Conservation (phyloP, 75 land plant genomes). For the Selaginella tamariscina region DNA sequence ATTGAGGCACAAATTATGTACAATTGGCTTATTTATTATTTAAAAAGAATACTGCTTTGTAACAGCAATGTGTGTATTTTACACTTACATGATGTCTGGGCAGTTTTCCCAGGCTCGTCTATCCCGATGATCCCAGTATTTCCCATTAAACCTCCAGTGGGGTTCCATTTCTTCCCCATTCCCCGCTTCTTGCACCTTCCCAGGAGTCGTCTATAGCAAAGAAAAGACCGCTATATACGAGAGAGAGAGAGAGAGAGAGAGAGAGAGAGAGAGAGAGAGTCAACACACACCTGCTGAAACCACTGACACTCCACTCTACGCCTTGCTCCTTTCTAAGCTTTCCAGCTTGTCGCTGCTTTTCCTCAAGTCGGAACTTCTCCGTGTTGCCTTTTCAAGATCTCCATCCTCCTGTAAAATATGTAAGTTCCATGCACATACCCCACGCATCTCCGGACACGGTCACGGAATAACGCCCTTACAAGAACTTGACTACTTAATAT, state of each 20-base stretch:
- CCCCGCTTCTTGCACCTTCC: conserved; percentile 20
- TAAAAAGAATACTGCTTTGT: too few relatives aligned
- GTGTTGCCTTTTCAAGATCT: conserved; percentile 35
- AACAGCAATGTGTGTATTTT: too few relatives aligned
- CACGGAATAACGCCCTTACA: not conserved
- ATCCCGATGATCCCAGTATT: conserved; percentile 33
- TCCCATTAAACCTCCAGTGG: conserved; percentile 27
- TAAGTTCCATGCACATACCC: not conserved
- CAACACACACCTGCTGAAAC: conserved; percentile 20
- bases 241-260: too few relatives aligned
- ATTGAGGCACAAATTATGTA: too few relatives aligned
- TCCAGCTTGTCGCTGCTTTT: conserved; percentile 28
- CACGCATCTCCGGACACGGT: not conserved
- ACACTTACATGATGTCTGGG: conserved; percentile 37
- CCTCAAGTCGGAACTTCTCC: conserved; percentile 34
- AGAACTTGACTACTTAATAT: too few relatives aligned
- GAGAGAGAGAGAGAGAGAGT: not conserved
- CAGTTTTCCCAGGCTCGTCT: conserved; percentile 25
- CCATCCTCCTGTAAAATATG: conserved; percentile 28
- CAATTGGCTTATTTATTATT: too few relatives aligned
- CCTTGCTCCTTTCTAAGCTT: conserved; percentile 22
- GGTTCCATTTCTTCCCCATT: conserved; percentile 19
- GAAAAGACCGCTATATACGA: not conserved
- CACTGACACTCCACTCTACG: conserved; percentile 29
- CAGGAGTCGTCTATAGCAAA: conserved; percentile 23